phyloP scores from a whole-genome alignment of 2,329 filamentous ascomycete genomes.

The Epichloe elymi region DNA sequence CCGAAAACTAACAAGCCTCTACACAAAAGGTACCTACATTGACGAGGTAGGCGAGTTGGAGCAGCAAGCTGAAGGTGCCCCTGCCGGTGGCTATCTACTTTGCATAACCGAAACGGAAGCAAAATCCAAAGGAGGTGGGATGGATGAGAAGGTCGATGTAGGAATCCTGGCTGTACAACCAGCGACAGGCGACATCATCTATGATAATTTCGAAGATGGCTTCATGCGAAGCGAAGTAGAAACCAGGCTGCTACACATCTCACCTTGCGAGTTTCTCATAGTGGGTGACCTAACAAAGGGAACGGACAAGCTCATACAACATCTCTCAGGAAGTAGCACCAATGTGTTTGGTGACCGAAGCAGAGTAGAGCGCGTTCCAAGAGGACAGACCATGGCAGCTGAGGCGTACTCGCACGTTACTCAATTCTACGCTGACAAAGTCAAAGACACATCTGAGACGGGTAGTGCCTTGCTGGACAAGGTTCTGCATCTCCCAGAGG shows the following conservation, averaged over 20 bases:
- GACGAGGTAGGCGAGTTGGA: conserved; percentile 81
- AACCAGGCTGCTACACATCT: conserved; percentile 87
- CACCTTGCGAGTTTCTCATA: conserved; percentile 87
- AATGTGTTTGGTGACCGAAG: conserved; percentile 89
- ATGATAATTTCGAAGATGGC: conserved; percentile 90
- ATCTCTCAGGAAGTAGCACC: conserved; percentile 76
- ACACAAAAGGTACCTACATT: conserved; percentile 96
- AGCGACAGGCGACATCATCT: conserved; percentile 88
- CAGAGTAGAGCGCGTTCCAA: conserved; percentile 67
- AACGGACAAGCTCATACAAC: conserved; percentile 82
- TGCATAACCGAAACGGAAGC: conserved; percentile 80
- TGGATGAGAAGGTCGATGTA: conserved; percentile 86
- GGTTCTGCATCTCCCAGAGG: conserved; percentile 70
- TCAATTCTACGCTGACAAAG: conserved; percentile 79
- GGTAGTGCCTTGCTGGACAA: conserved; percentile 65
- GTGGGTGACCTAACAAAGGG: conserved; percentile 82
- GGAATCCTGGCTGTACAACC: conserved; percentile 91
- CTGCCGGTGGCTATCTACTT: conserved; percentile 72
- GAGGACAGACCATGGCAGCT: conserved; percentile 67
- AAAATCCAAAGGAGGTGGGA: conserved; percentile 52
- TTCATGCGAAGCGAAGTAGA: conserved; percentile 97
- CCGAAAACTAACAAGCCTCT: conserved; percentile 86
- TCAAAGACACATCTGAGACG: conserved; percentile 48
- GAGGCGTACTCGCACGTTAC: conserved; percentile 83
- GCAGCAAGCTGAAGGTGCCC: conserved; percentile 28